Percentiles rank a stretch among this genome's conserved stretches.
Conservation (phyloP, 2,329 filamentous ascomycete species). For the Xylaria arbuscula region DNA sequence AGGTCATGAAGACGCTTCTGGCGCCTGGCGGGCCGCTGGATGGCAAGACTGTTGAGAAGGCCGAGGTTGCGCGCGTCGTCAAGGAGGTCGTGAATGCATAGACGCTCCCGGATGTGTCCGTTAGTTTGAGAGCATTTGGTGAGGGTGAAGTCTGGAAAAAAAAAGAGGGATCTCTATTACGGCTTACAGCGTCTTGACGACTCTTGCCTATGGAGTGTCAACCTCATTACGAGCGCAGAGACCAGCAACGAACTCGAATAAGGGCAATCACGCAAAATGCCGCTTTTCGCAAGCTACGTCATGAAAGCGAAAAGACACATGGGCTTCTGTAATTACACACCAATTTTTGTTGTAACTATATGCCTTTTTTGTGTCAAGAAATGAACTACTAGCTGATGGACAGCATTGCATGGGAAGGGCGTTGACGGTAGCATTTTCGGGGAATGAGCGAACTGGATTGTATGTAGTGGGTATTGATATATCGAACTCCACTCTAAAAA, state of each 20-base stretch:
- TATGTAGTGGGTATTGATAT: constrained; percentile 1
- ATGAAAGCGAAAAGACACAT: not conserved
- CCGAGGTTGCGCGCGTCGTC: constrained; percentile 69
- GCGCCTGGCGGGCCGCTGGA: constrained; percentile 64
- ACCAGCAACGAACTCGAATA: not conserved
- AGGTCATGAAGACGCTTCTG: constrained; percentile 71
- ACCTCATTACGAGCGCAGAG: not conserved
- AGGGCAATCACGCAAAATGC: not conserved
- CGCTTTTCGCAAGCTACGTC: not conserved
- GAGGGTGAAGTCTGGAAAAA: not conserved
- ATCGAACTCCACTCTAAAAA: constrained; percentile 25
- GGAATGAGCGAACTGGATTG: not conserved
- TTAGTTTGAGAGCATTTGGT: not conserved
- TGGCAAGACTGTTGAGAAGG: constrained; percentile 73
- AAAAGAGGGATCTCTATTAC: not conserved
- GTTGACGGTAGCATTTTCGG: constrained; percentile 5
- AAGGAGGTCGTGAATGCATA: constrained; percentile 57
- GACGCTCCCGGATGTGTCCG: not conserved
- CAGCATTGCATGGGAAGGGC: constrained; percentile 17
- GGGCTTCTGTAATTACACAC: constrained; percentile 14
- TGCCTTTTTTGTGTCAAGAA: not conserved
- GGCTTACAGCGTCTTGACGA: not conserved
- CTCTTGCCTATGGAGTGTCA: not conserved
- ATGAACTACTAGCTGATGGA: constrained; percentile 6
- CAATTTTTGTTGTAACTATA: constrained; percentile 14